A percentile compares a stretch with the other conserved stretches of the same genome.
Evolutionary conservation across 1,284 basidiomycete genomes (phyloP).

Genomic region (Tilletiopsis washingtonensis): DNA sequence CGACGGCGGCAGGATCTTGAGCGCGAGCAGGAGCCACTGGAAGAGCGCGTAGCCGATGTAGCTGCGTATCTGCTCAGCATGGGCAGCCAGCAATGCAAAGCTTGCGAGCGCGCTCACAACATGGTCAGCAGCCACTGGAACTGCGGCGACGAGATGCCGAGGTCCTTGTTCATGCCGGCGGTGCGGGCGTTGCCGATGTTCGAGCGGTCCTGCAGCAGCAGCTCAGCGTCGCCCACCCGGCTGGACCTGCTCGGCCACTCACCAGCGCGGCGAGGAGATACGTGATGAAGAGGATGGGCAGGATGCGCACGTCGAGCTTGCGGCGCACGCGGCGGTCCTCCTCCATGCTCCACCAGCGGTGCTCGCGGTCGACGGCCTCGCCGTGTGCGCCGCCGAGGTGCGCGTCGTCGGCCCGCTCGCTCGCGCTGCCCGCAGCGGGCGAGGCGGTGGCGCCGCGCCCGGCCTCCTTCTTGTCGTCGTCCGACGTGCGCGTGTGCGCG

Average conservation of each 20-base stretch:
- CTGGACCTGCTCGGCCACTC: too few species aligned
- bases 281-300: slow-evolving; percentile 13
- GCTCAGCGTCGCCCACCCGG: too few species aligned
- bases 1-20: slow-evolving; percentile 29
- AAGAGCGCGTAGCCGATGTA: slow-evolving; percentile 37
- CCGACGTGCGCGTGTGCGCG: too few species aligned
- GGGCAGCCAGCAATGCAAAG: not conserved
- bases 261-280: slow-evolving; percentile 19
- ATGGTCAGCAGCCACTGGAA: slow-evolving; percentile 40
- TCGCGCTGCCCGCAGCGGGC: too few species aligned
- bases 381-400: too few species aligned
- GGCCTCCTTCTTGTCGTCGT: too few species aligned
- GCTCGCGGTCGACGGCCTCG: too few species aligned
- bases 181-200: slow-evolving; percentile 37
- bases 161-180: slow-evolving; percentile 23
- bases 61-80: too few species aligned
- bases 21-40: slow-evolving; percentile 30
- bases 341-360: slow-evolving; percentile 27
- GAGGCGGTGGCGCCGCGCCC: too few species aligned
- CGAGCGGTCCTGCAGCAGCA: too few species aligned
- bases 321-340: slow-evolving; percentile 20
- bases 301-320: slow-evolving; percentile 25
- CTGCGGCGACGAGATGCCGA: slow-evolving; percentile 23
- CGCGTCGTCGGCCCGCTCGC: too few species aligned
- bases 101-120: too few species aligned